Evolutionary conservation across 345 rosid species (phyloP).

Genomic region (Pistacia atlantica): DNA sequence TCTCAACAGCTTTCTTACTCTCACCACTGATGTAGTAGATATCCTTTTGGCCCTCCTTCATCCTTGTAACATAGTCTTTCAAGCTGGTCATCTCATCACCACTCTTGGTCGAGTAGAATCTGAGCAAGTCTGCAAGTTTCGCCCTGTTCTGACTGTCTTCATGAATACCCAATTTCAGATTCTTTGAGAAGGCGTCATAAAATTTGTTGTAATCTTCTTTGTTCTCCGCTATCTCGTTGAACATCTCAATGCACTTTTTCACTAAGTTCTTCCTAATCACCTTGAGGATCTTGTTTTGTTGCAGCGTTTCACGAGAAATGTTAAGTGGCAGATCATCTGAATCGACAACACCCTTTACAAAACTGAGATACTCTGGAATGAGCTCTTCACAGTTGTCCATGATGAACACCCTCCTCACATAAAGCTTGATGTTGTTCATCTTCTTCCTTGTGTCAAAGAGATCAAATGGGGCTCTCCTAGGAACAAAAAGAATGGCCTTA

Average conservation of each 20-base stretch:
- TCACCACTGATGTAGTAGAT: conserved; percentile 63
- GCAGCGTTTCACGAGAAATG: conserved; percentile 38
- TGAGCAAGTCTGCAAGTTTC: conserved; percentile 41
- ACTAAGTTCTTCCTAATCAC: conserved; percentile 43
- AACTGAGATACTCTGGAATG: conserved; percentile 41
- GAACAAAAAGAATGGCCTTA: conserved; percentile 56
- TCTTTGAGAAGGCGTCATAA: conserved; percentile 42
- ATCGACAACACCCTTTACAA: conserved; percentile 41
- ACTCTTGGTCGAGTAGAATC: conserved; percentile 42
- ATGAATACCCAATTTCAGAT: conserved; percentile 41
- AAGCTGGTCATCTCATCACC: conserved; percentile 48
- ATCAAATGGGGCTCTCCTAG: conserved; percentile 56
- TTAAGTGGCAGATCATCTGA: conserved; percentile 47
- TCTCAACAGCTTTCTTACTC: conserved; percentile 60
- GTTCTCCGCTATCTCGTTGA: conserved; percentile 46
- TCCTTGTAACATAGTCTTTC: conserved; percentile 64
- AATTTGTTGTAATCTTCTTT: conserved; percentile 38
- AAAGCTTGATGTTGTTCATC: conserved; percentile 52
- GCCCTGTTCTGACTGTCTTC: conserved; percentile 41
- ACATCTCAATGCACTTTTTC: conserved; percentile 47
- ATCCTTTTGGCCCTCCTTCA: conserved; percentile 67
- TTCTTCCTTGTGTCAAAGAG: conserved; percentile 59
- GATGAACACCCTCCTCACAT: conserved; percentile 42
- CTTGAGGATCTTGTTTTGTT: conserved; percentile 48
- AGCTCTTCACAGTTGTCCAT: conserved; percentile 50